Evolutionary conservation across 495 filamentous ascomycete species (phyloP), one percentile per base, ranked within the genome.

Genomic region (Neurospora tetrasperma): DNA sequence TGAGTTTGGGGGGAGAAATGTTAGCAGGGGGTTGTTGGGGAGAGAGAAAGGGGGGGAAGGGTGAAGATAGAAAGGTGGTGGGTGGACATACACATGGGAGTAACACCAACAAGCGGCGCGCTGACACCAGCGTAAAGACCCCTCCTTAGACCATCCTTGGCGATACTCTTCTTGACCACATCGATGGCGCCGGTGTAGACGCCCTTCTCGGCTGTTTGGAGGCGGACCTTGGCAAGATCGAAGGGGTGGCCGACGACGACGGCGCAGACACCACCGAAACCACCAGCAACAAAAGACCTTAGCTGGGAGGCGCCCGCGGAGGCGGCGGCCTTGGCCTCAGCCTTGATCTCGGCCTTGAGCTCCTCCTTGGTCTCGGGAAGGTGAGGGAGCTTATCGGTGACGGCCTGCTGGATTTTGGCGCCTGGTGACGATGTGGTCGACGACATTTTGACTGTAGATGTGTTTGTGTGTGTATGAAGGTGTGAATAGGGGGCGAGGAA

Each of bases 41-140:
- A 62, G 62, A 38, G 62, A 20, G 40, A 42, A 70, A 74, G 48
- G 4, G 1, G 46, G 46, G 23, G 7, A 59, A 18, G 11, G 20
- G 69, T 35, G 31, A 41, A 70, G 35, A 38, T 2, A 38, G 35
- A 38, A 38, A 38, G 35, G 35, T 38, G 35, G 35, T 38, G 66
- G 44, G 20, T 42, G 27, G 74, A 87, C 93, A 85, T 89, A 97
- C 95, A 99, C 96, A 98, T 98, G 41, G 96, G 96, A 73, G 96
- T 98, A 23, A 99, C 96, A 48, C 96, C 96, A 12, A 97, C 90
- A 74, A 99, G 84, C 48, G 96, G 96, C 76, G 96, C 96, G 71
- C 90, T 93, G 41, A 99, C 96, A 83, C 96, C 96, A n/a, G 96
- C 96, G 84, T 99, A 99, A 72, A 99, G 81, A 11, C 96, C 96